A percentile compares a stretch with the other conserved stretches of the same genome.
Evolutionary conservation across 768 basidiomycete genomes (phyloP).

Genomic region (Leccinum truebloodii): DNA sequence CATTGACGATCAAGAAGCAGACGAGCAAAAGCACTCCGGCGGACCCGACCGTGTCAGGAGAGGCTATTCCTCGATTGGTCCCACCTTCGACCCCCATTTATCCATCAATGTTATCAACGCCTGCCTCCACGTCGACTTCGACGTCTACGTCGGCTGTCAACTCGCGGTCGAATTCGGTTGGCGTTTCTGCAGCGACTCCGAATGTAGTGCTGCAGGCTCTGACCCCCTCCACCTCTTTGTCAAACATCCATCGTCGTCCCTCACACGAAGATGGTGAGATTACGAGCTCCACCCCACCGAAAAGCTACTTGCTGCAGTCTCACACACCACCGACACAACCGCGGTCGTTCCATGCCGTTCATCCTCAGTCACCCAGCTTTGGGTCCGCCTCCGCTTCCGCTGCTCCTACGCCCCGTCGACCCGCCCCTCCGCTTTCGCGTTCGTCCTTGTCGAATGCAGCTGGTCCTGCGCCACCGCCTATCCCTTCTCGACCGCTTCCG

Average conservation of each 20-base stretch:
- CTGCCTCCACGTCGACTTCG: slow-evolving; percentile 24
- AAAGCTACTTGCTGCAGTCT: slow-evolving; percentile 39
- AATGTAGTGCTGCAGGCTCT: slow-evolving; percentile 1
- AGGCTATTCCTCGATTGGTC: background rate
- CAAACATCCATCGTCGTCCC: slow-evolving; percentile 23
- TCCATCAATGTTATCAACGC: slow-evolving; percentile 9
- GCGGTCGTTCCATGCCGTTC: slow-evolving; percentile 41
- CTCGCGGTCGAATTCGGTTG: slow-evolving; percentile 30
- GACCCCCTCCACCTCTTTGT: slow-evolving; percentile 3
- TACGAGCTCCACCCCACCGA: slow-evolving; percentile 27
- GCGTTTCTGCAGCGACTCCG: slow-evolving; percentile 12
- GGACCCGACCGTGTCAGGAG: background rate
- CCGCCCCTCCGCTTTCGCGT: slow-evolving; percentile 33
- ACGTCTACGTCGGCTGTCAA: slow-evolving; percentile 22
- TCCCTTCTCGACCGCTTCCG: slow-evolving; percentile 36
- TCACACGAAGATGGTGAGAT: slow-evolving; percentile 60
- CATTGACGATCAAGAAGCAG: slow-evolving; percentile 28
- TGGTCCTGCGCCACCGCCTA: slow-evolving; percentile 22
- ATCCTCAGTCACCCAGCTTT: slow-evolving; percentile 26
- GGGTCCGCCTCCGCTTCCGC: slow-evolving; percentile 26
- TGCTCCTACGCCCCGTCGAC: slow-evolving; percentile 29
- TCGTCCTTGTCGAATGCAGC: slow-evolving; percentile 28
- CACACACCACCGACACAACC: slow-evolving; percentile 50
- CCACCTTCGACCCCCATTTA: slow-evolving; percentile 10
- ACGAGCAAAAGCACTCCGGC: slow-evolving; percentile 14